Percentiles rank a stretch among this genome's conserved stretches.
Evolutionary conservation across 345 rosid species (phyloP).

Genomic region (Microcos paniculata): DNA sequence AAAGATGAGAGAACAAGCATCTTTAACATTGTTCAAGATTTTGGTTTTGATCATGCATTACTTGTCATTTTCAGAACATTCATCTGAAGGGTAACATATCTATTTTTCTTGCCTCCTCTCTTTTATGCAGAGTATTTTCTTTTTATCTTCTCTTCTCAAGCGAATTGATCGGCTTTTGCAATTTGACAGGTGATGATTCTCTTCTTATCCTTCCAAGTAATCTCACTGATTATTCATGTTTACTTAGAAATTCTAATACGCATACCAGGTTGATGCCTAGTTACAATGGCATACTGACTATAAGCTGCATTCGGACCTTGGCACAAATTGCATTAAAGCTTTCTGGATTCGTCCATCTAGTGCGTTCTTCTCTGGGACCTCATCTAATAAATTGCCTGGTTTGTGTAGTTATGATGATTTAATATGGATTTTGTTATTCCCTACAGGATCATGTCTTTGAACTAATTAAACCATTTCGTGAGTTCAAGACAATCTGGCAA

Average conservation of each 20-base stretch:
- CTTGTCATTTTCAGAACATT: background rate
- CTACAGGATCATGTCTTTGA: slow-evolving; percentile 75
- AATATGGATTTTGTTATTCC: slow-evolving; percentile 16
- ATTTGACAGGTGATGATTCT: slow-evolving; percentile 79
- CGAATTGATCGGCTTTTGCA: slow-evolving; percentile 92
- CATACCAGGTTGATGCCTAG: slow-evolving; percentile 85
- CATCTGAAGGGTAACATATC: slow-evolving; percentile 20
- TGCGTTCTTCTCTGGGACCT: slow-evolving; percentile 35
- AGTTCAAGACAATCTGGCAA: slow-evolving; percentile 59
- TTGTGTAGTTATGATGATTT: slow-evolving; percentile 20
- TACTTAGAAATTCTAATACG: background rate
- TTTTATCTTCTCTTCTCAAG: slow-evolving; percentile 92
- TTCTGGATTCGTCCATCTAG: slow-evolving; percentile 72
- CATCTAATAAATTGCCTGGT: slow-evolving; percentile 6
- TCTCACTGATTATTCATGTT: slow-evolving; percentile 2
- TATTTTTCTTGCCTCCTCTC: slow-evolving; percentile 12
- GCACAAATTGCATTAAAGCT: slow-evolving; percentile 83
- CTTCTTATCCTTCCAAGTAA: slow-evolving; percentile 17
- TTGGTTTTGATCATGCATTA: slow-evolving; percentile 7
- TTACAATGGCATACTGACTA: slow-evolving; percentile 86
- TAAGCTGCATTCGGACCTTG: slow-evolving; percentile 89
- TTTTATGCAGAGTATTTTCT: slow-evolving; percentile 63
- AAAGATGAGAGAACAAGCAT: no score
- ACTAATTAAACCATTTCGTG: slow-evolving; percentile 74
- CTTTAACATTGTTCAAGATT: background rate